Evolutionary conservation across 345 rosid genomes (phyloP), one percentile per base, ranked within the genome.

Genomic region (Eutrema yunnanense): DNA sequence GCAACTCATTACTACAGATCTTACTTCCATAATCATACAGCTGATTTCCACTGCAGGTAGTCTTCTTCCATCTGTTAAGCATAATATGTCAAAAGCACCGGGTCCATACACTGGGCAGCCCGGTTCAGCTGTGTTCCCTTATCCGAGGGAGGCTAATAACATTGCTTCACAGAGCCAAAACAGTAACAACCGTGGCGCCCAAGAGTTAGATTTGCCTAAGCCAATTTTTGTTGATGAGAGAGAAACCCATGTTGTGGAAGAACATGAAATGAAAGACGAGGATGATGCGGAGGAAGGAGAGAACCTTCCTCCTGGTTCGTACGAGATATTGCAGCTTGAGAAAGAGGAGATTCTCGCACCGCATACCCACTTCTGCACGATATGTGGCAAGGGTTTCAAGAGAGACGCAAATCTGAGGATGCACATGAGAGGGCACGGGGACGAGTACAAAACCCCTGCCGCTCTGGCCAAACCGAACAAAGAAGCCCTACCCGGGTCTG

Each of bases 371-470:
- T 95, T 95, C 81, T 95, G 99, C 76, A 85, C 87, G 0, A 89
- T 95, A 60, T 95, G 99, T 62, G 99, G 99, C n/a, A 95, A 95
- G 59, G 99, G 99, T 38, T 95, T 95, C 69, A 95, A 95, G 80
- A 84, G 99, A 74, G 99, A 95, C 42, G 99, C 99, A 0, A 95
- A 95, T 74, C 78, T 95, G 57, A 82, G 99, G 27, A 95, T 95
- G 99, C 99, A 95, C 73, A 95, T 95, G 99, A 81, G 99, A 82
- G 99, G 99, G 6, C 99, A 95, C 22, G 99, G 99, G 5, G 97
- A 95, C 19, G 96, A 95, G 82, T 95, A 95, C 81, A 95, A 95
- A 73, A 89, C 99, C 3, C 80, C 96, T 0, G 97, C 95, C 9
- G 99, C 99, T 16, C 90, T 95, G 1, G 96, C 96, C 0, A 95